These are phyloP conservation scores for Corylus americana DNA, from an alignment of 306 rosid genomes.

Conservation along the genomic window DNA sequence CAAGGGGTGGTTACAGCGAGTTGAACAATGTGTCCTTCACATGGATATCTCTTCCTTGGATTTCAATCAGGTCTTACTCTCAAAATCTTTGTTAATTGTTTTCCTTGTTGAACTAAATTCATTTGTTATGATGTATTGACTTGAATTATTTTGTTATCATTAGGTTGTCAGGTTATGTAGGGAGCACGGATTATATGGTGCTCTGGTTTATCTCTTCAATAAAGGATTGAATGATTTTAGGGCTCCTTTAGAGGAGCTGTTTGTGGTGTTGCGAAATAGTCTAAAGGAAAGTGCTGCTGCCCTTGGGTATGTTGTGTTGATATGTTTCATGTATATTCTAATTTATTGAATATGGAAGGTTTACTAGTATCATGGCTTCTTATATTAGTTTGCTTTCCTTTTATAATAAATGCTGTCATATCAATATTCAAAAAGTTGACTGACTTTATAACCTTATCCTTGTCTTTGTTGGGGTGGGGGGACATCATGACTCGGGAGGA, in stretches of 20 bases:
- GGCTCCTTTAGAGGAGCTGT: slow-evolving; percentile 92
- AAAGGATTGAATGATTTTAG: slow-evolving; percentile 92
- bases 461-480: not conserved
- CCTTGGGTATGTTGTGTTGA: slow-evolving; percentile 64
- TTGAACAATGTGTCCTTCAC: slow-evolving; percentile 98
- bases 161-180: slow-evolving; percentile 88
- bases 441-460: not conserved
- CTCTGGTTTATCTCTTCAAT: slow-evolving; percentile 88
- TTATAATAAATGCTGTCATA: not conserved
- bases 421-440: not conserved
- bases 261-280: slow-evolving; percentile 70
- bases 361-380: not conserved
- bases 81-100: slow-evolving; percentile 22
- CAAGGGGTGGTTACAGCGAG: slow-evolving; percentile 90
- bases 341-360: not conserved
- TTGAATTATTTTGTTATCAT: slow-evolving; percentile 25
- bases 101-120: slow-evolving; percentile 22
- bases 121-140: slow-evolving; percentile 24
- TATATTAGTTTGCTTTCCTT: not conserved
- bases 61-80: slow-evolving; percentile 83
- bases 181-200: slow-evolving; percentile 93
- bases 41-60: slow-evolving; percentile 99
- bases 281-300: slow-evolving; percentile 58
- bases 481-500: not conserved
- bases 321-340: not conserved